These are phyloP conservation scores for Schwanniomyces occidentalis DNA, from an alignment of 805 yeast species.

Conservation along the genomic window DNA sequence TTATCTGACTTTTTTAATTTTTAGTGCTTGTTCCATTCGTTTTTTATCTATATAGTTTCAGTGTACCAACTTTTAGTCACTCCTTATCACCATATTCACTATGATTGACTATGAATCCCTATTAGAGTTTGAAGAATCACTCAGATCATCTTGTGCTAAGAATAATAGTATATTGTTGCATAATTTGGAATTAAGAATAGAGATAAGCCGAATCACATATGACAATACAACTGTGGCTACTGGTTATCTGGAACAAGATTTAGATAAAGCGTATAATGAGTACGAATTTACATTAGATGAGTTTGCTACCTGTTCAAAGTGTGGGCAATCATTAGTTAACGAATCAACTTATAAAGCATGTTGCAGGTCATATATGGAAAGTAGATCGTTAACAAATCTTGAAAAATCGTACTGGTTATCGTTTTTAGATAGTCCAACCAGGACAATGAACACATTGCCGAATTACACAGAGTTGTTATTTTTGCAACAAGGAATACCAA, in stretches of 20 bases:
- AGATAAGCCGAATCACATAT: conserved; percentile 15
- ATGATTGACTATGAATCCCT: conserved; percentile 26
- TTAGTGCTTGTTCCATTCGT: no score
- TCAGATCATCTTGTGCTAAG: conserved; percentile 17
- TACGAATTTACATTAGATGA: conserved; percentile 30
- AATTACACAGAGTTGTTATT: conserved; percentile 47
- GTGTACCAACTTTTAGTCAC: no score
- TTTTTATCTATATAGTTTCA: no score
- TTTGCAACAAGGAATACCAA: conserved; percentile 46
- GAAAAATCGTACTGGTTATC: conserved; percentile 47
- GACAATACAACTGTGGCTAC: conserved; percentile 7
- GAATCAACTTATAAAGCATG: conserved; percentile 17
- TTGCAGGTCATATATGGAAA: conserved; percentile 15
- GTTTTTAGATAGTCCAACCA: conserved; percentile 44
- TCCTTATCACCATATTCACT: no score
- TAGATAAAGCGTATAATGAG: conserved; percentile 13
- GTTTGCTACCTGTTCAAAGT: conserved; percentile 31
- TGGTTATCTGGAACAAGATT: conserved; percentile 14
- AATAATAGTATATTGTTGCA: conserved; percentile 19
- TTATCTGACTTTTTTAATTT: no score
- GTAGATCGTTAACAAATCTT: conserved; percentile 14
- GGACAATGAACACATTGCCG: conserved; percentile 48
- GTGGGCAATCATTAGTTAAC: conserved; percentile 24
- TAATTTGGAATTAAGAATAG: conserved; percentile 29
- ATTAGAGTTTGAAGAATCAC: conserved; percentile 37